Conservation (phyloP, 176 grass and related monocot genomes). For the Calamus simplicifolius region DNA sequence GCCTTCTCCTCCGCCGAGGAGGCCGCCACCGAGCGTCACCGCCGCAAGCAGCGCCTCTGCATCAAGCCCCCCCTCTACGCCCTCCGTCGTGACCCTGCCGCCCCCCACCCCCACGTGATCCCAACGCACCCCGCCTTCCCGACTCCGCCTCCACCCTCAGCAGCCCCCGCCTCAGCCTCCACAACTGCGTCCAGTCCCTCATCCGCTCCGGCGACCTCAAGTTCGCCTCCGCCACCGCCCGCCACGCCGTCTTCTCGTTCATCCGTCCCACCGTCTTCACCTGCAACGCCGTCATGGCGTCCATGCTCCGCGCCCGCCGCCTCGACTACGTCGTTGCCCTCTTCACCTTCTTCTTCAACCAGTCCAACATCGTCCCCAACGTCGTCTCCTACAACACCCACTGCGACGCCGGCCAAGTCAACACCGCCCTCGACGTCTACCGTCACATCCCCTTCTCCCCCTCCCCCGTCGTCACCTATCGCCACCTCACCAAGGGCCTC, state of each 20-base stretch:
- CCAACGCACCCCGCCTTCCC: slow-evolving; percentile 1
- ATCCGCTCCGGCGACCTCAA: slow-evolving; percentile 38
- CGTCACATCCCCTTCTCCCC: slow-evolving; percentile 37
- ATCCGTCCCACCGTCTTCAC: slow-evolving; percentile 28
- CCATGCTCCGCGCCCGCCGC: slow-evolving; percentile 30
- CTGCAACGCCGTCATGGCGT: slow-evolving; percentile 27
- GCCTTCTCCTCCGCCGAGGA: slow-evolving; percentile 25
- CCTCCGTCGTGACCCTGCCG: slow-evolving; percentile 24
- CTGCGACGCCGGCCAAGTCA: slow-evolving; percentile 27
- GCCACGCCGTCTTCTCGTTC: slow-evolving; percentile 44
- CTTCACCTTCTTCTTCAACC: slow-evolving; percentile 46
- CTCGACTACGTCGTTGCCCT: slow-evolving; percentile 29
- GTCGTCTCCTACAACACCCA: slow-evolving; percentile 51
- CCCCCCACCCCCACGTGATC: neutral
- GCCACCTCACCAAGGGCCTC: slow-evolving; percentile 53
- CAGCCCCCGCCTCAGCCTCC: slow-evolving; percentile 7
- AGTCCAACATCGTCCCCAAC: slow-evolving; percentile 39
- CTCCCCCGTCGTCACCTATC: slow-evolving; percentile 34
- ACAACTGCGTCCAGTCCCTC: slow-evolving; percentile 2
- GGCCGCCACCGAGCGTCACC: slow-evolving; percentile 39
- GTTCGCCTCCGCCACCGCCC: slow-evolving; percentile 32
- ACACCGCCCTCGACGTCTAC: slow-evolving; percentile 37
- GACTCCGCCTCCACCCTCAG: no score
- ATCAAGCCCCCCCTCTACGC: slow-evolving; percentile 56
- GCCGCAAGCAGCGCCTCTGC: slow-evolving; percentile 47